phyloP scores from a whole-genome alignment of 2,329 filamentous ascomycete genomes.

The Trichophyton benhamiae region DNA sequence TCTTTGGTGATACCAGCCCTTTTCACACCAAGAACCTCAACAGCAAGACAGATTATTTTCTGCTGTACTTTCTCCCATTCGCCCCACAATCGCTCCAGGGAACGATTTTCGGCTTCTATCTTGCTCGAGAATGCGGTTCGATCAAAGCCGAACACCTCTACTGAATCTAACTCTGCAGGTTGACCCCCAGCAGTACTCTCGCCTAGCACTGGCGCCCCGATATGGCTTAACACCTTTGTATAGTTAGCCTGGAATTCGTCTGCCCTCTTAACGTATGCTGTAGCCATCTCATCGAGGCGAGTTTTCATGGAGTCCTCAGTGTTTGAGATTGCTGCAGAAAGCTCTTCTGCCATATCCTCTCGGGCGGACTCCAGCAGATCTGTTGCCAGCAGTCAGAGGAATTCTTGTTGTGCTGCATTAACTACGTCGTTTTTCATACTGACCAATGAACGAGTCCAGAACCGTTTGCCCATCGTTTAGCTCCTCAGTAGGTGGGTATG shows the following conservation, averaged over 20 bases:
- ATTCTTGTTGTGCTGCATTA: background rate
- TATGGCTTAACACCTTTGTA: background rate
- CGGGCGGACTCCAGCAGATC: constrained; percentile 10
- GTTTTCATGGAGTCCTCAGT: constrained; percentile 7
- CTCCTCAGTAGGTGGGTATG: background rate
- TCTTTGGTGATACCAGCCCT: background rate
- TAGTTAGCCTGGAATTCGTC: background rate
- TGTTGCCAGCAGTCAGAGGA: background rate
- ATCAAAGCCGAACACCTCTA: background rate
- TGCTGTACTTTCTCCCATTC: constrained; percentile 17
- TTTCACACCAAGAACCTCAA: constrained; percentile 13
- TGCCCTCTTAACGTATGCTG: background rate
- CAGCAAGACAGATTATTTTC: constrained; percentile 14
- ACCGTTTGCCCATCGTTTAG: background rate
- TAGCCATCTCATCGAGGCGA: background rate
- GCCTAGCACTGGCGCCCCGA: background rate
- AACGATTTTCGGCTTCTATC: constrained; percentile 6
- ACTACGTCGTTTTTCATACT: background rate
- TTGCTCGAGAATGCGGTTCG: background rate
- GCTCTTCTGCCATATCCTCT: constrained; percentile 10
- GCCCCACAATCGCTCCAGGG: constrained; percentile 12
- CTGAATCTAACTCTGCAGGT: background rate
- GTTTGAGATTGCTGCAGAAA: constrained; percentile 7
- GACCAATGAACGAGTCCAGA: background rate
- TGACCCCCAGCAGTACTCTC: background rate